A percentile compares a stretch with the other conserved stretches of the same genome.
These are phyloP conservation scores for Pestalotiopsis sp. DNA, from an alignment of 2,329 filamentous ascomycete species.

Conservation along the genomic window DNA sequence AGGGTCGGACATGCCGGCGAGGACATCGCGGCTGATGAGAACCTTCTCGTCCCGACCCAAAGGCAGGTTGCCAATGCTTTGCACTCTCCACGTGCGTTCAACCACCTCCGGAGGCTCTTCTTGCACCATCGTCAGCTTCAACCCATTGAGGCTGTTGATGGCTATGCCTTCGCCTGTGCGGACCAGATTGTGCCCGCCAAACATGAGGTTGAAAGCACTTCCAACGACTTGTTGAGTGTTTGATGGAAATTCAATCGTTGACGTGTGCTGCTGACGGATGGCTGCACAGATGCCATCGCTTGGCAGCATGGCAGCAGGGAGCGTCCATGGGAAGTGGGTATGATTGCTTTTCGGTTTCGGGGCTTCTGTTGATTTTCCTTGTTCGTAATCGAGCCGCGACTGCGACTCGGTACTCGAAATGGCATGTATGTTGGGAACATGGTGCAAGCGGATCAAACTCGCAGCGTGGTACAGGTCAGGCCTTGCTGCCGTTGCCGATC, in stretches of 20 bases:
- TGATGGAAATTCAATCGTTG: conserved; percentile 64
- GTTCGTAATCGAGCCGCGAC: conserved; percentile 13
- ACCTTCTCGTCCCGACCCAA: conserved; percentile 88
- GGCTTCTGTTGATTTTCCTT: conserved; percentile 13
- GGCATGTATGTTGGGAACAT: conserved; percentile 66
- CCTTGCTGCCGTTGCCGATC: conserved; percentile 78
- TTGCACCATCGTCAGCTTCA: conserved; percentile 67
- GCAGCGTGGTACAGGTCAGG: conserved; percentile 86
- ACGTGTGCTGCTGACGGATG: conserved; percentile 69
- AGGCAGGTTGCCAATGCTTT: conserved; percentile 76
- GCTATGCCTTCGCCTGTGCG: conserved; percentile 47
- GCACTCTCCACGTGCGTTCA: conserved; percentile 65
- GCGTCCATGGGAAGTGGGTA: conserved; percentile 90
- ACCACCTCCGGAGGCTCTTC: conserved; percentile 48
- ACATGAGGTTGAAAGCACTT: conserved; percentile 45
- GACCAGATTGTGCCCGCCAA: conserved; percentile 48
- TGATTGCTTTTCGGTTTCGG: conserved; percentile 67
- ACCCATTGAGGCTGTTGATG: conserved; percentile 53
- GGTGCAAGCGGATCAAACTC: conserved; percentile 77
- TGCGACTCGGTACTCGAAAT: neutral
- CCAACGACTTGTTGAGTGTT: conserved; percentile 41
- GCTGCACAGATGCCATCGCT: conserved; percentile 74
- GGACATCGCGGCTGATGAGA: conserved; percentile 73
- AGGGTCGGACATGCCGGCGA: conserved; percentile 76
- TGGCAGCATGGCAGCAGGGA: conserved; percentile 75